A percentile compares a stretch with the other conserved stretches of the same genome.
Conservation (phyloP, 202 grass and related monocot species). For the Digitaria exilis region DNA sequence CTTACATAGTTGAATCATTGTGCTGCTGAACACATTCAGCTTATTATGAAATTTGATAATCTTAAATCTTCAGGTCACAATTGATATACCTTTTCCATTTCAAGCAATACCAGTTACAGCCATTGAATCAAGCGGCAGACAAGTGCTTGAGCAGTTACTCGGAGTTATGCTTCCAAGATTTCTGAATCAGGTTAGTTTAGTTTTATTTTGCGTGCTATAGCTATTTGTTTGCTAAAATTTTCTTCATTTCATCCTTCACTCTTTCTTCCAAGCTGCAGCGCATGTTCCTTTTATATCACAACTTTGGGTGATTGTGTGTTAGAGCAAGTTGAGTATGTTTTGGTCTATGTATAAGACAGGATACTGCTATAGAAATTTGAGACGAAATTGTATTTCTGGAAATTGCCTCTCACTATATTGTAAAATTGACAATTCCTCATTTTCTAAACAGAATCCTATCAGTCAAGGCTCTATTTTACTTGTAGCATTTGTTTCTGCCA, state of each 20-base stretch:
- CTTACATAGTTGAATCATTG: neutral
- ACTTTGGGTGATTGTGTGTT: slow-evolving; percentile 15
- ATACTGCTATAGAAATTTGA: neutral
- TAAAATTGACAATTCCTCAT: neutral
- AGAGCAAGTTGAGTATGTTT: neutral
- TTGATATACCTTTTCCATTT: slow-evolving; percentile 92
- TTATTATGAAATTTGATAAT: neutral
- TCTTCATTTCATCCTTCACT: neutral
- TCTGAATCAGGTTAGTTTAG: slow-evolving; percentile 68
- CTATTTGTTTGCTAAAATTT: neutral
- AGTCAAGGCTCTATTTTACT: slow-evolving; percentile 15
- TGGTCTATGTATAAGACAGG: slow-evolving; percentile 5
- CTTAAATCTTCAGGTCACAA: slow-evolving; percentile 64
- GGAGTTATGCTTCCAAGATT: slow-evolving; percentile 92
- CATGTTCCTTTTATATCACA: slow-evolving; percentile 2
- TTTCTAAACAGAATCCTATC: neutral
- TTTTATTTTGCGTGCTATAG: slow-evolving; percentile 26
- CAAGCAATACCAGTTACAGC: slow-evolving; percentile 74
- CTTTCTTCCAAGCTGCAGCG: slow-evolving; percentile 1
- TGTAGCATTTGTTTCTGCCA: neutral
- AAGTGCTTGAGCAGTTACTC: slow-evolving; percentile 85
- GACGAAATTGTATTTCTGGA: neutral
- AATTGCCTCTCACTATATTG: neutral
- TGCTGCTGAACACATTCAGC: neutral
- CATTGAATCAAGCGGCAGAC: slow-evolving; percentile 89